Evolutionary conservation across 495 filamentous ascomycete species (phyloP).

Genomic region (Coniosporium apollinis): DNA sequence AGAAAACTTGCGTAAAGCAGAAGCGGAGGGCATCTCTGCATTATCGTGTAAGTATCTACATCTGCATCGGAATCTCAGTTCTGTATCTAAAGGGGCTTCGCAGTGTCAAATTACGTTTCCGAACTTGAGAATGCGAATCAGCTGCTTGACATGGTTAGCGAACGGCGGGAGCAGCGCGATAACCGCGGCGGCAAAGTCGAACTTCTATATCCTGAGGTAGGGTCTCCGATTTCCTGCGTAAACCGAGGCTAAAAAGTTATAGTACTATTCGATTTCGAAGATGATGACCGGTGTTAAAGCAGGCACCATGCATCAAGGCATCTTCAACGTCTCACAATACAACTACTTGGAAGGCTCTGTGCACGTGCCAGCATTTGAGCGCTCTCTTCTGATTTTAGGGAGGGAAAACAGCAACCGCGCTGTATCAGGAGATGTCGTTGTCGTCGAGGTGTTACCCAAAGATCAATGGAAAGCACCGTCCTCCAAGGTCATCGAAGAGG

Average conservation of each 20-base stretch:
- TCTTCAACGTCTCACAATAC: slow-evolving; percentile 91
- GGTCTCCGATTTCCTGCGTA: too few species aligned
- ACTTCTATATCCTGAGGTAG: slow-evolving; percentile 48
- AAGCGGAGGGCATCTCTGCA: slow-evolving; percentile 46
- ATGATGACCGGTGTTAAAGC: slow-evolving; percentile 83
- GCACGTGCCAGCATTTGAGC: slow-evolving; percentile 77
- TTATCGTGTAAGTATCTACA: slow-evolving; percentile 9
- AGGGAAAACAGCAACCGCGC: slow-evolving; percentile 91
- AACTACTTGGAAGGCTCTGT: slow-evolving; percentile 92
- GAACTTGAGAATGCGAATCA: slow-evolving; percentile 67
- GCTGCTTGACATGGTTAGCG: slow-evolving; percentile 89
- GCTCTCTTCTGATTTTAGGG: slow-evolving; percentile 73
- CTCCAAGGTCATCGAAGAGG: slow-evolving; percentile 89
- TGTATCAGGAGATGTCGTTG: slow-evolving; percentile 78
- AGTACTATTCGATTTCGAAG: slow-evolving; percentile 79
- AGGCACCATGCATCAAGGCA: slow-evolving; percentile 77
- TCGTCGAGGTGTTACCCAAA: slow-evolving; percentile 79
- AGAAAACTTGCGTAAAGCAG: slow-evolving; percentile 71
- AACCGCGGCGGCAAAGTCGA: slow-evolving; percentile 46
- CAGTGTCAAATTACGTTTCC: slow-evolving; percentile 58
- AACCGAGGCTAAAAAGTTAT: too few species aligned
- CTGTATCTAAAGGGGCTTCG: not conserved
- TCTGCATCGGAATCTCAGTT: not conserved
- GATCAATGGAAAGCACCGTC: slow-evolving; percentile 95
- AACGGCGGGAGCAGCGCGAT: slow-evolving; percentile 47